phyloP scores from a whole-genome alignment of 345 rosid genomes.

The Citropsis articulata region DNA sequence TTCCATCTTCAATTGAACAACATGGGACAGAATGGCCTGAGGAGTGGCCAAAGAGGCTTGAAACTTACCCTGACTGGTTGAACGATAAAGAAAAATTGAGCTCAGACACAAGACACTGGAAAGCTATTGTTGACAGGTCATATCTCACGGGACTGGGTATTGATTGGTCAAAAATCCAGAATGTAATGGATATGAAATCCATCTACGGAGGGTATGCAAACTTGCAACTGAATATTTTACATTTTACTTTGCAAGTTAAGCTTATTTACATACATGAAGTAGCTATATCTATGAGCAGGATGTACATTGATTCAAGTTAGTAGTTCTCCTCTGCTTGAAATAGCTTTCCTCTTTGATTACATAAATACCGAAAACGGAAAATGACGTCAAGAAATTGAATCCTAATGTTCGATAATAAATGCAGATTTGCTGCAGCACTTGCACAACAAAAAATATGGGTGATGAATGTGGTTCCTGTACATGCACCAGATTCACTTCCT shows the following conservation, averaged over 20 bases:
- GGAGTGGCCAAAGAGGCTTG: constrained; percentile 95
- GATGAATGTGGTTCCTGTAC: constrained; percentile 86
- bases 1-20: constrained; percentile 84
- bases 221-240: neutral
- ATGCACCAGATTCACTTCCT: constrained; percentile 92
- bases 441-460: constrained; percentile 80
- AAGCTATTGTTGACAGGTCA: constrained; percentile 69
- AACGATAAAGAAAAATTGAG: constrained; percentile 56
- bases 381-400: neutral
- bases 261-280: neutral
- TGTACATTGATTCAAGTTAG: neutral
- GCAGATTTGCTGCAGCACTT: constrained; percentile 90
- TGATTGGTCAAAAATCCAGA: constrained; percentile 77
- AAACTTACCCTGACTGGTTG: constrained; percentile 93
- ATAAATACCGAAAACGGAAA: neutral
- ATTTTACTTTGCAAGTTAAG: neutral
- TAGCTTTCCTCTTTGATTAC: no score
- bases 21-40: constrained; percentile 98
- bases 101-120: constrained; percentile 73
- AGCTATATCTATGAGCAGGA: neutral
- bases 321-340: neutral
- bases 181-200: constrained; percentile 96
- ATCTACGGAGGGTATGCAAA: constrained; percentile 83
- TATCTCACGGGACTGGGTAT: constrained; percentile 82
- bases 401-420: constrained; percentile 8